These are phyloP conservation scores for Gossypium davidsonii DNA, from an alignment of 441 rosid genomes.

Conservation along the genomic window DNA sequence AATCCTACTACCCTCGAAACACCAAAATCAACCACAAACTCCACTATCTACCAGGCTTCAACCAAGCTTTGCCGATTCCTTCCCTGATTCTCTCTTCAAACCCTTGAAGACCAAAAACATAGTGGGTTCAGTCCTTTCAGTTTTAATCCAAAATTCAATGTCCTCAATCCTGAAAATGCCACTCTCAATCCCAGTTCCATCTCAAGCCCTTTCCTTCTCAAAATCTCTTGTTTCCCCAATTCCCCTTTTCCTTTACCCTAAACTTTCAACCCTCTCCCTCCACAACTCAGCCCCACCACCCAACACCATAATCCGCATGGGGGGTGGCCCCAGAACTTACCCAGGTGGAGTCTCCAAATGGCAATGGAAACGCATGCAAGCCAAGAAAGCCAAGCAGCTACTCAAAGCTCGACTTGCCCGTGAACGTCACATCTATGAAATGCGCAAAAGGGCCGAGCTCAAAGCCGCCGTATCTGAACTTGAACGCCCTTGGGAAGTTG, in stretches of 20 bases:
- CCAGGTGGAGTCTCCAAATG: slow-evolving; percentile 70
- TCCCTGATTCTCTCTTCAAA: background rate
- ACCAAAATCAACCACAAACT: background rate
- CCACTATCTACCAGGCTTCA: background rate
- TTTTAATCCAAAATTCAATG: slow-evolving; percentile 5
- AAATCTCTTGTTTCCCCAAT: slow-evolving; percentile 27
- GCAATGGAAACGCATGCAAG: slow-evolving; percentile 79
- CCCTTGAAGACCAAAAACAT: background rate
- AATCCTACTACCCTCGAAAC: background rate
- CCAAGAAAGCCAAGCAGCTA: slow-evolving; percentile 63
- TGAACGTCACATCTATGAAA: slow-evolving; percentile 63
- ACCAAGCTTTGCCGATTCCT: background rate
- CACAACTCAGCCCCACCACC: slow-evolving; percentile 18
- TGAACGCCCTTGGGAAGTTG: slow-evolving; percentile 82
- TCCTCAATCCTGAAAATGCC: slow-evolving; percentile 25
- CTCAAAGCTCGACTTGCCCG: slow-evolving; percentile 52
- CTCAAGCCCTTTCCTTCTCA: slow-evolving; percentile 34
- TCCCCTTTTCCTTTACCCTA: slow-evolving; percentile 23
- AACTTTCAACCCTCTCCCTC: slow-evolving; percentile 32
- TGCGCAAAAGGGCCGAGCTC: slow-evolving; percentile 78
- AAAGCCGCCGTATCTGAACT: slow-evolving; percentile 72
- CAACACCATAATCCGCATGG: slow-evolving; percentile 61
- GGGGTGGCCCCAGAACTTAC: slow-evolving; percentile 64
- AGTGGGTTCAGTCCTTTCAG: background rate
- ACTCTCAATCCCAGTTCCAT: slow-evolving; percentile 13